Evolutionary conservation across 1,139 yeast genomes (phyloP).

Genomic region (Candida dubliniensis): DNA sequence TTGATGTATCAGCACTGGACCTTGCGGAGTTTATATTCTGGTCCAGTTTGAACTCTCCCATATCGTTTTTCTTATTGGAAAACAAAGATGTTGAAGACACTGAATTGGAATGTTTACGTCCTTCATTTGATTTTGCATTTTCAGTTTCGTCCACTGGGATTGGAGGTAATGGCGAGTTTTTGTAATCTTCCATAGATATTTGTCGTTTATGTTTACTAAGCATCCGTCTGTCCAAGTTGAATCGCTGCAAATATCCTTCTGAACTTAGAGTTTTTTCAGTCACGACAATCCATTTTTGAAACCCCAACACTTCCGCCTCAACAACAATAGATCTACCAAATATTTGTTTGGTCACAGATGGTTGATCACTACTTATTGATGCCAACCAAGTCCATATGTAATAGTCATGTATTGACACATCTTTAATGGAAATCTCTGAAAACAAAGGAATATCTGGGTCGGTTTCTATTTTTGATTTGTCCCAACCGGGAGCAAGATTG

Average conservation of each 20-base stretch:
- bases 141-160: constrained; percentile 17
- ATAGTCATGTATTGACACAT: constrained; percentile 79
- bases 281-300: constrained; percentile 80
- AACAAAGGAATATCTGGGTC: constrained; percentile 37
- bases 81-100: neutral
- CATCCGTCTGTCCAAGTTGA: constrained; percentile 15
- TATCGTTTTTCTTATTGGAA: constrained; percentile 1
- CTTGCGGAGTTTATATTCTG: neutral
- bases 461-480: constrained; percentile 17
- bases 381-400: constrained; percentile 92
- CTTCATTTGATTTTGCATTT: neutral
- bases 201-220: constrained; percentile 14
- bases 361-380: constrained; percentile 73
- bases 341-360: constrained; percentile 58
- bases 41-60: neutral
- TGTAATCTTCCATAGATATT: constrained; percentile 21
- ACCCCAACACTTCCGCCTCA: constrained; percentile 71
- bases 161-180: constrained; percentile 35
- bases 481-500: constrained; percentile 48
- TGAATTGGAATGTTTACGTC: neutral
- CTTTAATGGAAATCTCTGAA: constrained; percentile 54
- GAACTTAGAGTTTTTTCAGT: constrained; percentile 63
- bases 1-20: neutral
- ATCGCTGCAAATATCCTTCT: constrained; percentile 37
- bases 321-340: constrained; percentile 82